Percentiles rank a stretch among this genome's conserved stretches.
Evolutionary conservation across 768 basidiomycete genomes (phyloP).

Genomic region (Rhodotorula graminis): DNA sequence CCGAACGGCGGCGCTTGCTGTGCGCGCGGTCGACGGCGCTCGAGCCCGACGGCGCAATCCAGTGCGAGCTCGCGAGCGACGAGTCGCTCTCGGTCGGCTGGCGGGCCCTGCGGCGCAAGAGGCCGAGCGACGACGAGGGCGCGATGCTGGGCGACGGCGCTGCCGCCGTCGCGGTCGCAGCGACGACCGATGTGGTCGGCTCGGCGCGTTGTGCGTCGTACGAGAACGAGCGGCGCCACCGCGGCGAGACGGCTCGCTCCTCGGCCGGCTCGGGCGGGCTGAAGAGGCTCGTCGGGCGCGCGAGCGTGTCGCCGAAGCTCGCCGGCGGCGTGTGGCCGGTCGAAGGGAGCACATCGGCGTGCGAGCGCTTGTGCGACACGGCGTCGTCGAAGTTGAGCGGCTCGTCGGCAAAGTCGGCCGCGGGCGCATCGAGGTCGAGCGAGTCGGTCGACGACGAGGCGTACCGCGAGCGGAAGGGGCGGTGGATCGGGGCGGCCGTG

Average conservation of each 20-base stretch:
- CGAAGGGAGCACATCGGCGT: neutral
- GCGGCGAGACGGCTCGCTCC: neutral
- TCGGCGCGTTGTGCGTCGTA: neutral
- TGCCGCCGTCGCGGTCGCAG: neutral
- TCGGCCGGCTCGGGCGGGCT: neutral
- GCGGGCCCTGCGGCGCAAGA: neutral
- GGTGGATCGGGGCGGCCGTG: neutral
- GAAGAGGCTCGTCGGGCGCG: neutral
- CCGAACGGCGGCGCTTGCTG: constrained; percentile 6
- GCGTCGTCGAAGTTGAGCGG: neutral
- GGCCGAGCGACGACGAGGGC: neutral
- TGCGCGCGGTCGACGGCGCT: neutral
- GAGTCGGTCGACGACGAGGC: neutral
- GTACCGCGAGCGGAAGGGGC: constrained; percentile 8
- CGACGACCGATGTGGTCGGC: neutral
- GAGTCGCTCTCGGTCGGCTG: neutral
- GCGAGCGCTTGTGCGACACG: neutral
- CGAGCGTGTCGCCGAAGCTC: neutral
- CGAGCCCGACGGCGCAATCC: fast-evolving
- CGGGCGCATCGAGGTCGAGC: neutral
- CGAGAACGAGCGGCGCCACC: constrained; percentile 1
- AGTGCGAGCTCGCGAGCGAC: neutral
- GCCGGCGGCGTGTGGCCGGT: neutral
- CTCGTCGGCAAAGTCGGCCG: neutral
- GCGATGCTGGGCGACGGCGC: neutral